Percentiles rank a stretch among this genome's conserved stretches.
Evolutionary conservation across 257 asterid species (phyloP).

Genomic region (Plantago ovata): DNA sequence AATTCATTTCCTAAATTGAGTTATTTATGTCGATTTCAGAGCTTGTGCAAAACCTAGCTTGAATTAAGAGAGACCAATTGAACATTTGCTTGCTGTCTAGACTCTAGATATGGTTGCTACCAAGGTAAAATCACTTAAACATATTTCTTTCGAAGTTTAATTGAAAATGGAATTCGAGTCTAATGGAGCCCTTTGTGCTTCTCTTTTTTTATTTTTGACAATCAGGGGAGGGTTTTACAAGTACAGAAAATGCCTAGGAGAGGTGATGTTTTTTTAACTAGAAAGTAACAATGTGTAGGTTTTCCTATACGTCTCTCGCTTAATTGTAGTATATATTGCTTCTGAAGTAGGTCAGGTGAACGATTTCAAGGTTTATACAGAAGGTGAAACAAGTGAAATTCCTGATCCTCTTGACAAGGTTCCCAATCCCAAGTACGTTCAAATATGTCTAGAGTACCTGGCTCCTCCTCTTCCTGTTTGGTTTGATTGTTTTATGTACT

Average conservation of each 20-base stretch:
- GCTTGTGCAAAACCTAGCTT: neutral
- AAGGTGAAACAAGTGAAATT: slow-evolving; percentile 30
- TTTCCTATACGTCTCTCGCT: slow-evolving; percentile 5
- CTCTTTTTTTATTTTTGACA: slow-evolving; percentile 6
- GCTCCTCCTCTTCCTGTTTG: slow-evolving; percentile 6
- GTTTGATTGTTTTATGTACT: slow-evolving; percentile 1
- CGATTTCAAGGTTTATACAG: slow-evolving; percentile 44
- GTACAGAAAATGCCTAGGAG: slow-evolving; percentile 30
- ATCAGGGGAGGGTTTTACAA: slow-evolving; percentile 40
- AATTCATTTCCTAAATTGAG: neutral
- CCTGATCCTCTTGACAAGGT: slow-evolving; percentile 26
- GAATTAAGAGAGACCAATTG: neutral
- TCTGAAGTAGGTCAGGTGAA: slow-evolving; percentile 26
- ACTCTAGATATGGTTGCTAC: slow-evolving; percentile 1
- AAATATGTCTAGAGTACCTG: neutral
- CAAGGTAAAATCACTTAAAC: neutral
- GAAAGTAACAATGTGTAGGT: slow-evolving; percentile 1
- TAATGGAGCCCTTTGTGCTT: neutral
- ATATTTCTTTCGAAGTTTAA: neutral
- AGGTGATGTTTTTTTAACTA: slow-evolving; percentile 31
- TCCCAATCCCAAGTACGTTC: slow-evolving; percentile 38
- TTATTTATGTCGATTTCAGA: neutral
- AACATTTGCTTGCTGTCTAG: neutral
- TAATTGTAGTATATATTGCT: slow-evolving; percentile 1
- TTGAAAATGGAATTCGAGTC: neutral